Base-by-base conservation (phyloP, 768 basidiomycete genomes). In the Lentinula guzmanii region DNA sequence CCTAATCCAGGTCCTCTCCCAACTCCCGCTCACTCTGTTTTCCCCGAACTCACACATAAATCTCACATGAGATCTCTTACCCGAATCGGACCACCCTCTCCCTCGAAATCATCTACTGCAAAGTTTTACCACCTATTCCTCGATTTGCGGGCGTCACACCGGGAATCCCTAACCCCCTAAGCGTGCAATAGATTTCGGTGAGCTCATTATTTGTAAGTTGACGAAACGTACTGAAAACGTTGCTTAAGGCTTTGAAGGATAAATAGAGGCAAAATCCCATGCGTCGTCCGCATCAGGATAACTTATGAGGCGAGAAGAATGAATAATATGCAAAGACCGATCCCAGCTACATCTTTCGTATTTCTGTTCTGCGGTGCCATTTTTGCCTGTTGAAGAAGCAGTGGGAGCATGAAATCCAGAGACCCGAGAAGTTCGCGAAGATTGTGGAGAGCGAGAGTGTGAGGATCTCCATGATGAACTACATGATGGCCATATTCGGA, bases 121-220 rank as follows among this genome's bases (percentile, higher is more conserved):
- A 89, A 89, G 64, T 95, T 95, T 71, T 95, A 90, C 69, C 95
- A 98, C 67, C 80, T 95, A 58, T 93, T 86, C 70, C 81, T 98
- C 64, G 95, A 98, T 66, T 74, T 98, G 8, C 89, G 92, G 18
- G 94, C 94, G 0, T 95, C 24, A 24, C 24, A 24, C 24, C 24
- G 3, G 24, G 24, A 24, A 24, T 24, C 24, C 24, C 24, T 24
- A 24, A 24, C 24, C 24, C 24, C 24, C 24, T 24, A 24, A 24
- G 24, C 24, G 3, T 24, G 24, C 24, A 24, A 24, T 24, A 24
- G 24, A 24, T 24, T 24, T 24, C 24, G 24, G 24, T 24, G 24
- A 24, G 24, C 24, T 24, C 24, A 24, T 24, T 24, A 24, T 24
- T 24, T 24, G 3, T 24, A 24, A 24, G 24, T 24, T 24, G 24